A percentile compares a stretch with the other conserved stretches of the same genome.
Conservation (phyloP, 2,329 filamentous ascomycete genomes). For the Chalaropsis thielavioides region DNA sequence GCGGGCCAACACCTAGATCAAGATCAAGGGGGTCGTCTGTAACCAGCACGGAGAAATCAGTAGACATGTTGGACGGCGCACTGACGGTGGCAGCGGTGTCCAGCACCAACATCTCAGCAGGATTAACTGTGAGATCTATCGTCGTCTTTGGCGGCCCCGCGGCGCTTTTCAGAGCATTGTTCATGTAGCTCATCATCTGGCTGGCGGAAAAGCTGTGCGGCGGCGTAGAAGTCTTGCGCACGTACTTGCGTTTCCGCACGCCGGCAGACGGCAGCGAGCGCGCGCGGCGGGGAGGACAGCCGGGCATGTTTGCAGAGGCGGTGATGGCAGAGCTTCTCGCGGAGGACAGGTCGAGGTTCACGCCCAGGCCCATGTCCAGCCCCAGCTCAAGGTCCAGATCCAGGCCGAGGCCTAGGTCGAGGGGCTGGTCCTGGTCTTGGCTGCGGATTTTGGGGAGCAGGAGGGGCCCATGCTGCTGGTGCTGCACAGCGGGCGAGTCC, state of each 20-base stretch:
- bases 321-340: constrained; percentile 34
- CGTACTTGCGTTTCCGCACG: constrained; percentile 8
- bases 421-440: constrained; percentile 50
- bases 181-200: background rate
- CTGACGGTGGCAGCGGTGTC: background rate
- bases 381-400: background rate
- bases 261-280: background rate
- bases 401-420: background rate
- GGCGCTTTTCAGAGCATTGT: background rate
- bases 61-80: background rate
- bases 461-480: constrained; percentile 64
- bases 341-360: background rate
- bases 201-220: background rate
- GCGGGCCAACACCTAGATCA: background rate
- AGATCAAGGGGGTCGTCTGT: background rate
- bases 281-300: constrained; percentile 23
- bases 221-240: background rate
- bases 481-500: constrained; percentile 53
- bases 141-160: background rate
- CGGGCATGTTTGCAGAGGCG: constrained; percentile 25
- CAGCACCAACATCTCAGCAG: background rate
- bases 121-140: background rate
- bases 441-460: constrained; percentile 74
- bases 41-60: background rate
- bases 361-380: background rate